Percentiles rank a stretch among this genome's conserved stretches.
phyloP scores from a whole-genome alignment of 768 basidiomycete species.

The Favolaschia claudopus region DNA sequence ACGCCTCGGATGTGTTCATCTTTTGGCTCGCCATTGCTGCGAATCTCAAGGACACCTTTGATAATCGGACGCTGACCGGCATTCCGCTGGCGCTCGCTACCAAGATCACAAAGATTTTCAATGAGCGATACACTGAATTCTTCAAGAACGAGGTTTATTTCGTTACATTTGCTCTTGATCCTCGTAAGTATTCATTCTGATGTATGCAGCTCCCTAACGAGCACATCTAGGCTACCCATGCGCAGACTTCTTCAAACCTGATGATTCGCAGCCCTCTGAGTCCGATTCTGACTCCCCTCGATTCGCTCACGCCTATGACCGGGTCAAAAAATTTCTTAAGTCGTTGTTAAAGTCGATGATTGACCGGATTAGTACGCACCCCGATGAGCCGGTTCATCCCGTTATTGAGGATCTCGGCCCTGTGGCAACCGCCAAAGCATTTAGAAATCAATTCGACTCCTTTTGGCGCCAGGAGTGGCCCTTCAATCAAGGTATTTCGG shows the following conservation, averaged over 20 bases:
- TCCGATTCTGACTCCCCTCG: too few species aligned
- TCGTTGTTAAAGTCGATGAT: too few species aligned
- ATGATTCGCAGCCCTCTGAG: too few species aligned
- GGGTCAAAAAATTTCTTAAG: too few species aligned
- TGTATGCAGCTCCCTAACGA: not conserved
- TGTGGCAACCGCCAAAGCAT: constrained; percentile 3
- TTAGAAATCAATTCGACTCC: constrained; percentile 3
- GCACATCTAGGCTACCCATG: not conserved
- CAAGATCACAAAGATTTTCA: constrained; percentile 22
- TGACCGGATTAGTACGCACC: too few species aligned
- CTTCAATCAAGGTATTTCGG: not conserved
- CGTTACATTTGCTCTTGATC: constrained; percentile 26
- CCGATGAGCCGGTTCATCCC: too few species aligned
- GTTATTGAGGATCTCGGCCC: not conserved
- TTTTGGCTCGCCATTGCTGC: constrained; percentile 33
- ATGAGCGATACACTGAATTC: constrained; percentile 25
- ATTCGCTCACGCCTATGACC: too few species aligned
- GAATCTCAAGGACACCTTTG: constrained; percentile 23
- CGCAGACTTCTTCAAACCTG: not conserved
- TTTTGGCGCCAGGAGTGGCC: constrained; percentile 7
- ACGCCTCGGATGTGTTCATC: constrained; percentile 32
- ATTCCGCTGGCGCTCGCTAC: constrained; percentile 12
- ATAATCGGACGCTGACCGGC: constrained; percentile 9
- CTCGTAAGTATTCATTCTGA: constrained; percentile 17
- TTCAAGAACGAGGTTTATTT: constrained; percentile 27